Conservation (phyloP, 2,329 filamentous ascomycete species). For the Exophiala sp. region DNA sequence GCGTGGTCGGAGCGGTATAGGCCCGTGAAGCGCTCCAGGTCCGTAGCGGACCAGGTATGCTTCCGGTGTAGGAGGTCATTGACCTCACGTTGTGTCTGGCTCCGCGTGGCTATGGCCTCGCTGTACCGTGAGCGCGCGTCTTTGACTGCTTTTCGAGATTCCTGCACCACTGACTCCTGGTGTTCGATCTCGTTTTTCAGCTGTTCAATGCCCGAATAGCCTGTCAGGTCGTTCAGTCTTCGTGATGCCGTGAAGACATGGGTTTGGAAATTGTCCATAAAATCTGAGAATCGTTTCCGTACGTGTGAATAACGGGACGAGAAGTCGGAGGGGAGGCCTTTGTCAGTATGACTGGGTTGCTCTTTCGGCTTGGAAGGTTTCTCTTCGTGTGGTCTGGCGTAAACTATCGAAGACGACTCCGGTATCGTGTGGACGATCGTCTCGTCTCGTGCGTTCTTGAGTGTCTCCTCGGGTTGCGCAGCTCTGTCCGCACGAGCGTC, state of each 20-base stretch:
- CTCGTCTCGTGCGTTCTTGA: constrained; percentile 22
- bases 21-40: constrained; percentile 90
- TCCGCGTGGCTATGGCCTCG: constrained; percentile 75
- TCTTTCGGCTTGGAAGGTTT: background rate
- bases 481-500: constrained; percentile 23
- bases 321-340: constrained; percentile 51
- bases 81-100: constrained; percentile 90
- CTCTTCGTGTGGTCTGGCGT: constrained; percentile 8
- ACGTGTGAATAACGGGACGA: constrained; percentile 54
- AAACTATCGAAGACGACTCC: constrained; percentile 26
- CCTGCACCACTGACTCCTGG: constrained; percentile 56
- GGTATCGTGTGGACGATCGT: constrained; percentile 28
- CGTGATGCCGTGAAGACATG: constrained; percentile 82
- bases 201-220: constrained; percentile 85
- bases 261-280: constrained; percentile 87
- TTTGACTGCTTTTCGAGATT: constrained; percentile 63
- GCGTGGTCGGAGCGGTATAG: constrained; percentile 90
- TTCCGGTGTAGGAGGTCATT: constrained; percentile 91
- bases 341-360: constrained; percentile 29
- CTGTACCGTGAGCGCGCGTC: constrained; percentile 73
- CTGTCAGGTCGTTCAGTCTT: constrained; percentile 88
- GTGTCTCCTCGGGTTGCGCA: constrained; percentile 11
- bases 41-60: constrained; percentile 79
- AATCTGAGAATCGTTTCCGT: constrained; percentile 58
- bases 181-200: constrained; percentile 74